phyloP scores from a whole-genome alignment of 805 yeast species.

The Ogataea trehaloabstinens region DNA sequence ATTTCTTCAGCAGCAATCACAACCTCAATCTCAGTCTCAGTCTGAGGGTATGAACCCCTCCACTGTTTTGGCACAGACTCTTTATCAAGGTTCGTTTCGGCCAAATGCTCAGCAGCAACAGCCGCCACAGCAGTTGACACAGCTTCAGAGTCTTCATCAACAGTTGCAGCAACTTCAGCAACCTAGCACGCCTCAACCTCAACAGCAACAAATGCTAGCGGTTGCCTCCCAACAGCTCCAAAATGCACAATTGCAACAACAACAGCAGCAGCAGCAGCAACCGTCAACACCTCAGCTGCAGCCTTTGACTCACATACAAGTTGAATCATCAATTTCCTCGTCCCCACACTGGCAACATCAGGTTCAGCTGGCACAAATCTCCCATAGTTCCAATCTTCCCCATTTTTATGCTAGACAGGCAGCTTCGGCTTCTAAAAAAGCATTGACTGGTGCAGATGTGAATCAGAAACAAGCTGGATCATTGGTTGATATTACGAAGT shows the following conservation, averaged over 20 bases:
- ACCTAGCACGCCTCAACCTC: conserved; percentile 29
- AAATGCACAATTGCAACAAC: conserved; percentile 23
- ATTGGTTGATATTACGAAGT: conserved; percentile 41
- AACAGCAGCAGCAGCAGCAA: conserved; percentile 22
- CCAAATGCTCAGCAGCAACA: conserved; percentile 26
- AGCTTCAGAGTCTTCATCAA: conserved; percentile 23
- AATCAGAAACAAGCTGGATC: conserved; percentile 30
- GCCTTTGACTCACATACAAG: conserved; percentile 28
- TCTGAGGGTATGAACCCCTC: conserved; percentile 33
- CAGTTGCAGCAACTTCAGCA: conserved; percentile 25
- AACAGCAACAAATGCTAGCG: conserved; percentile 20
- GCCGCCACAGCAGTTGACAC: conserved; percentile 24
- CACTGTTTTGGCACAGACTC: conserved; percentile 37
- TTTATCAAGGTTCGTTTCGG: conserved; percentile 40
- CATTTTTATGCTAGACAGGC: conserved; percentile 84
- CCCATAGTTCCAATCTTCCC: conserved; percentile 65
- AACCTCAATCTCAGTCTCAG: conserved; percentile 20
- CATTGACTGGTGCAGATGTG: conserved; percentile 34
- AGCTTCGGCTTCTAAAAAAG: conserved; percentile 61
- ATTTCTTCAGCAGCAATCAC: conserved; percentile 23
- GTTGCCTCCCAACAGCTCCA: conserved; percentile 25
- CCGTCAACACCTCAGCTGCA: conserved; percentile 15
- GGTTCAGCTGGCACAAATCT: conserved; percentile 64
- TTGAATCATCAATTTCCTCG: conserved; percentile 34
- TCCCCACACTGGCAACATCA: conserved; percentile 77